phyloP scores from a whole-genome alignment of 2,329 filamentous ascomycete species.

The Magnaporthiopsis incrustans region DNA sequence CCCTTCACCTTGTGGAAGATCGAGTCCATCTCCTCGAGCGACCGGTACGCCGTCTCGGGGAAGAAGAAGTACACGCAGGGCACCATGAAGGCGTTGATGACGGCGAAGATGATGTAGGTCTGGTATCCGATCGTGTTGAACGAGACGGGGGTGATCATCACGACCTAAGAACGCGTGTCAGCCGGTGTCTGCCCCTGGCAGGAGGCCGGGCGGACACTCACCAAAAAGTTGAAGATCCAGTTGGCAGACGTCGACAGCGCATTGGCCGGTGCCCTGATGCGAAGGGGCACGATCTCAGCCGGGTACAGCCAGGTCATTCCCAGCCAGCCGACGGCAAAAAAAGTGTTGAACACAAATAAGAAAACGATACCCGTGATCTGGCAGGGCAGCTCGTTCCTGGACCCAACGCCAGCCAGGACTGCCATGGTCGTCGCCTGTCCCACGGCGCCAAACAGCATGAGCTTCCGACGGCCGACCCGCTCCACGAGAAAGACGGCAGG shows the following conservation, averaged over 20 bases:
- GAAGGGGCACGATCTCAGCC: constrained; percentile 46
- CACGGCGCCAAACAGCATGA: constrained; percentile 38
- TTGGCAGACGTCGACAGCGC: constrained; percentile 46
- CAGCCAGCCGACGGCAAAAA: constrained; percentile 44
- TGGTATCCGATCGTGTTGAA: constrained; percentile 50
- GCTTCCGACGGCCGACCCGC: constrained; percentile 15
- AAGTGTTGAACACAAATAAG: constrained; percentile 44
- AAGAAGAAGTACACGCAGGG: constrained; percentile 54
- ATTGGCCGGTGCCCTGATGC: constrained; percentile 48
- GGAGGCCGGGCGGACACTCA: not conserved
- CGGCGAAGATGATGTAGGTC: constrained; percentile 57
- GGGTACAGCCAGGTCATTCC: constrained; percentile 52
- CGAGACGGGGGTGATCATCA: constrained; percentile 54
- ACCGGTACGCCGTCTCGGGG: constrained; percentile 56
- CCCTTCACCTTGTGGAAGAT: constrained; percentile 38
- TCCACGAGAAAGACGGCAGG: constrained; percentile 15
- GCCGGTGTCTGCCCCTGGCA: not conserved
- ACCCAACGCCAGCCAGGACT: constrained; percentile 24
- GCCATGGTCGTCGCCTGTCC: constrained; percentile 50
- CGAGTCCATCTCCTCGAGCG: constrained; percentile 58
- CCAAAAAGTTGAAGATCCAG: constrained; percentile 57
- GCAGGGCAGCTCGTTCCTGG: constrained; percentile 1
- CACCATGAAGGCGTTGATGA: constrained; percentile 54
- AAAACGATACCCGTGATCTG: constrained; percentile 22
- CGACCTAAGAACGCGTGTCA: constrained; percentile 23